Evolutionary conservation across 805 yeast genomes (phyloP).

Genomic region (Lachancea waltii): DNA sequence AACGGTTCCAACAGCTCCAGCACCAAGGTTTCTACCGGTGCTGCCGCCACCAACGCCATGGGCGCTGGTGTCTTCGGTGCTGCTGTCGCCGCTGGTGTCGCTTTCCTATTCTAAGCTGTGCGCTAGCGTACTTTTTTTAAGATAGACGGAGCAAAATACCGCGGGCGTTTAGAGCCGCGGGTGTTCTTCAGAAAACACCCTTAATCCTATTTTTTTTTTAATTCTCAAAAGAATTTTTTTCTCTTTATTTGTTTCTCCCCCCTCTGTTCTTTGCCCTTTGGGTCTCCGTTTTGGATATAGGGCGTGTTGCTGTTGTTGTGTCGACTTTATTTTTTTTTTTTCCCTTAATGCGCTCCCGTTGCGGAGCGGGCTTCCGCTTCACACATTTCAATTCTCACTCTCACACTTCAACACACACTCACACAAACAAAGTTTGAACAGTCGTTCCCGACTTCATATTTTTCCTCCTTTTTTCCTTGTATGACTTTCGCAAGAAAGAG

Average conservation of each 20-base stretch:
- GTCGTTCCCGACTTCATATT: background rate
- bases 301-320: no score
- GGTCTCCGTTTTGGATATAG: background rate
- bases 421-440: background rate
- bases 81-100: slow-evolving; percentile 78
- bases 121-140: background rate
- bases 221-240: no score
- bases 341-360: no score
- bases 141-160: background rate
- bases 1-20: slow-evolving; percentile 36
- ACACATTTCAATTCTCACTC: no score
- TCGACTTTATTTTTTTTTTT: background rate
- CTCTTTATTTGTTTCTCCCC: background rate
- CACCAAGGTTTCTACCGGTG: slow-evolving; percentile 41
- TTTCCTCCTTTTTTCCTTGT: background rate
- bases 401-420: no score
- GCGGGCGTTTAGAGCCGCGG: background rate
- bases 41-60: slow-evolving; percentile 48
- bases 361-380: no score
- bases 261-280: background rate
- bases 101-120: slow-evolving; percentile 38
- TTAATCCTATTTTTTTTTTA: background rate
- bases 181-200: background rate
- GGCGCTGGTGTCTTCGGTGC: slow-evolving; percentile 78
- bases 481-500: background rate